Conservation (phyloP, 805 yeast species). For the Saccharomyces paradoxus region DNA sequence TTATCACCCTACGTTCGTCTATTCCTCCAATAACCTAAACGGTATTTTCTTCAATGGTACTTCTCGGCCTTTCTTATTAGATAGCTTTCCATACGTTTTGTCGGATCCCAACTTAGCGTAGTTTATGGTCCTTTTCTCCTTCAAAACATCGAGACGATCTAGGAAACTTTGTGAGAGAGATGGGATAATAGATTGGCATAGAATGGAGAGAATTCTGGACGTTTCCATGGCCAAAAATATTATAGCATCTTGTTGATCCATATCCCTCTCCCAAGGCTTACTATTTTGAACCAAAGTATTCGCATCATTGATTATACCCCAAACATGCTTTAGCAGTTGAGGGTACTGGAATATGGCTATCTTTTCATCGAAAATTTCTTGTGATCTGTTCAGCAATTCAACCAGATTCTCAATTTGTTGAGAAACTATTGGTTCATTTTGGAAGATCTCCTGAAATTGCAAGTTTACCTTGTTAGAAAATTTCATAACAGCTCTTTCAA, state of each 20-base stretch:
- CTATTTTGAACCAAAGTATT: conserved; percentile 60
- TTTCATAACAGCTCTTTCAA: conserved; percentile 37
- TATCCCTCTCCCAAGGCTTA: conserved; percentile 64
- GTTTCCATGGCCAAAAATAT: conserved; percentile 64
- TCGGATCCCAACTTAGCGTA: conserved; percentile 52
- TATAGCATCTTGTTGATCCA: conserved; percentile 40
- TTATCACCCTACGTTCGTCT: not conserved
- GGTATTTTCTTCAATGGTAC: conserved; percentile 36
- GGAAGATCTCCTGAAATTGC: conserved; percentile 5
- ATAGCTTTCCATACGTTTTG: conserved; percentile 47
- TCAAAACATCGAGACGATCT: conserved; percentile 51
- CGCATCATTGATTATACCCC: conserved; percentile 51
- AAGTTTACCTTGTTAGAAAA: conserved; percentile 13
- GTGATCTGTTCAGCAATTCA: conserved; percentile 30
- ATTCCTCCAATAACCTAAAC: not conserved
- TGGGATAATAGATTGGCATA: conserved; percentile 71
- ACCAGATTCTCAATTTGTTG: conserved; percentile 25
- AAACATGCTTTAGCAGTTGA: conserved; percentile 47
- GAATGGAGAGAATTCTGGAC: conserved; percentile 55
- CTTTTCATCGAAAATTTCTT: conserved; percentile 34
- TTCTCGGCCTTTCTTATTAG: conserved; percentile 43
- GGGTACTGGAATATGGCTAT: conserved; percentile 45
- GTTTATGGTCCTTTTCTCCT: conserved; percentile 34
- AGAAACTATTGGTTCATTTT: conserved; percentile 7
- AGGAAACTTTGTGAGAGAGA: conserved; percentile 46